Conservation (phyloP, 352 stramenopile species). For the Blastocystis hominis region DNA sequence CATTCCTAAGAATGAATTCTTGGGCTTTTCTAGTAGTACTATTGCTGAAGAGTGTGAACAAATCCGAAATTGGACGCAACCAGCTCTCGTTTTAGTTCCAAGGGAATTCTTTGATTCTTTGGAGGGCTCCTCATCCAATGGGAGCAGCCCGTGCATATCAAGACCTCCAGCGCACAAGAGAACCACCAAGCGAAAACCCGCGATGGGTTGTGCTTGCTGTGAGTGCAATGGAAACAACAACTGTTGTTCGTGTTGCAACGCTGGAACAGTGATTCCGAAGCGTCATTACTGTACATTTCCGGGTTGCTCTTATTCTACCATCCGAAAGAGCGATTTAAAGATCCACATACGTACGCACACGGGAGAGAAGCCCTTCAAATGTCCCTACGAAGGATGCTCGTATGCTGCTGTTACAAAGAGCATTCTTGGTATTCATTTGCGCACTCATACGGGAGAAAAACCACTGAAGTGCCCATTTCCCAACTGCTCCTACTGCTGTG, state of each 20-base stretch:
- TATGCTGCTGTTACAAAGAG: slow-evolving; percentile 42
- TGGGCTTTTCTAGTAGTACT: neutral
- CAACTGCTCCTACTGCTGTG: neutral
- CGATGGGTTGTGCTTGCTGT: neutral
- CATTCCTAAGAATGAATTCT: neutral
- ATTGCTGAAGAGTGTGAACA: neutral
- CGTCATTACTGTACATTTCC: neutral
- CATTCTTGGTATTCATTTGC: slow-evolving; percentile 30
- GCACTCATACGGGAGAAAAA: slow-evolving; percentile 15
- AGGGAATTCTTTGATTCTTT: neutral
- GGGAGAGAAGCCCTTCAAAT: slow-evolving; percentile 52
- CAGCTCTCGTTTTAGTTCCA: neutral
- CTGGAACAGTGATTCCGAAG: neutral
- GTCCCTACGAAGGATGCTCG: neutral
- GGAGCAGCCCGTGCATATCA: too few species aligned
- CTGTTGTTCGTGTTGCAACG: neutral
- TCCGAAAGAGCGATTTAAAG: slow-evolving; percentile 24
- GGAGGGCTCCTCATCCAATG: neutral
- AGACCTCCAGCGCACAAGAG: neutral
- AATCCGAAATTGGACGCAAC: neutral
- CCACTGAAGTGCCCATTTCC: slow-evolving; percentile 27
- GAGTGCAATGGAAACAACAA: slow-evolving; percentile 47
- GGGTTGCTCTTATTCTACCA: slow-evolving; percentile 46
- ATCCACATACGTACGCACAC: slow-evolving; percentile 45
- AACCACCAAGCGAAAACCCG: neutral